Percentiles rank a stretch among this genome's conserved stretches.
Evolutionary conservation across 2,329 filamentous ascomycete genomes (phyloP).

Genomic region (Epichloe coenophiala): DNA sequence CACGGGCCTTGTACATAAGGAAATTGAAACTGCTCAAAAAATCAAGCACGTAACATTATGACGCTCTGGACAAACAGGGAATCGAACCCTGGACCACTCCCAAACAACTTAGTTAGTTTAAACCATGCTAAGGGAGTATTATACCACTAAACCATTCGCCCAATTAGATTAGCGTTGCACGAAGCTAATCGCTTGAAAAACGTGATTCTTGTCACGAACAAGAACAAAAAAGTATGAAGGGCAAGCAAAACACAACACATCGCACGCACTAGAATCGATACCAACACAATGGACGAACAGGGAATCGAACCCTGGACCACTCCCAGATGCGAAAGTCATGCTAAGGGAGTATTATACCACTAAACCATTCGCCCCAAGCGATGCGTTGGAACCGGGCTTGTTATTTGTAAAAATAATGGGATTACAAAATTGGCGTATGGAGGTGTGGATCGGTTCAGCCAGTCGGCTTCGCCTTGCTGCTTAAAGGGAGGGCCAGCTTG

Average conservation of each 20-base stretch:
- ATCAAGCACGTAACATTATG: no score
- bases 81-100: background rate
- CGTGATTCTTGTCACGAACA: no score
- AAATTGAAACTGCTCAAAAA: no score
- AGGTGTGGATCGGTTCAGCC: background rate
- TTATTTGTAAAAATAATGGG: background rate
- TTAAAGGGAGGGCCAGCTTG: no score
- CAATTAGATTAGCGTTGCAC: no score
- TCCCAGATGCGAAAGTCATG: background rate
- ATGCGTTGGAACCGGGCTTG: rapidly evolving
- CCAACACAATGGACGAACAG: constrained; percentile 7
- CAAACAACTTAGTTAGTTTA: rapidly evolving
- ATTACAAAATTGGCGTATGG: background rate
- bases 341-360: constrained; percentile 13
- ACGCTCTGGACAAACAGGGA: no score
- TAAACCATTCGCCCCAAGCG: constrained; percentile 9
- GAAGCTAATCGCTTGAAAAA: background rate
- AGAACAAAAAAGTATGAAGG: no score
- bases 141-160: no score
- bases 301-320: constrained; percentile 14
- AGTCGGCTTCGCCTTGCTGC: no score
- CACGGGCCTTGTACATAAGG: no score
- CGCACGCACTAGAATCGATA: rapidly evolving
- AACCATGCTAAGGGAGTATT: no score
- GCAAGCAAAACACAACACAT: rapidly evolving